Evolutionary conservation across 306 rosid species (phyloP).

Genomic region (Mimosa bimucronata): DNA sequence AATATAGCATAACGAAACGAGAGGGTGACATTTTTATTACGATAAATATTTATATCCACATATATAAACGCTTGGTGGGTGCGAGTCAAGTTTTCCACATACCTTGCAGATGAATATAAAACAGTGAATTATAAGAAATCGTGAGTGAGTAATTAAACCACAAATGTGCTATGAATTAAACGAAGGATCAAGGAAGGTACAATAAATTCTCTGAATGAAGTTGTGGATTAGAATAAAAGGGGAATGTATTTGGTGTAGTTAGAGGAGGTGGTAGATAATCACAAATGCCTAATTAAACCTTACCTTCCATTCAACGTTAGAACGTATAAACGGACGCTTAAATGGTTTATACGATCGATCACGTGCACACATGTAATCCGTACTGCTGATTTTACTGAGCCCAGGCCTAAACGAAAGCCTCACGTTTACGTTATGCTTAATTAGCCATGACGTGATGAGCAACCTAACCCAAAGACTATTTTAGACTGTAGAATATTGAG

Average conservation of each 20-base stretch:
- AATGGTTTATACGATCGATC: background rate
- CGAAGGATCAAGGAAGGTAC: background rate
- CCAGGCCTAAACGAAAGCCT: background rate
- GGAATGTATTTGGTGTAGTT: background rate
- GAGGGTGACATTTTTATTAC: background rate
- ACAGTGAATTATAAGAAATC: background rate
- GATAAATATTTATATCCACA: background rate
- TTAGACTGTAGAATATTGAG: background rate
- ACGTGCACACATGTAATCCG: background rate
- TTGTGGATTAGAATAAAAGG: background rate
- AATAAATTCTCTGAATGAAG: background rate
- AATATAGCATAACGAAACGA: background rate
- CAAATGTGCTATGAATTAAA: background rate
- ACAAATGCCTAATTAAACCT: background rate
- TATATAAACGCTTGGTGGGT: background rate
- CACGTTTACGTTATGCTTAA: conserved; percentile 13
- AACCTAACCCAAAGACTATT: background rate
- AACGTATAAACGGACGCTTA: no score
- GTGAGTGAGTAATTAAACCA: background rate
- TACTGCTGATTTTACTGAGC: background rate
- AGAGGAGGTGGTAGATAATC: background rate
- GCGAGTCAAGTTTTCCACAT: background rate
- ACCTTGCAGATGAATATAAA: background rate
- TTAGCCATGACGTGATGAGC: background rate
- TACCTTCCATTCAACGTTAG: background rate